phyloP scores from a whole-genome alignment of 805 yeast genomes.

The Pichia thaimueangensis region DNA sequence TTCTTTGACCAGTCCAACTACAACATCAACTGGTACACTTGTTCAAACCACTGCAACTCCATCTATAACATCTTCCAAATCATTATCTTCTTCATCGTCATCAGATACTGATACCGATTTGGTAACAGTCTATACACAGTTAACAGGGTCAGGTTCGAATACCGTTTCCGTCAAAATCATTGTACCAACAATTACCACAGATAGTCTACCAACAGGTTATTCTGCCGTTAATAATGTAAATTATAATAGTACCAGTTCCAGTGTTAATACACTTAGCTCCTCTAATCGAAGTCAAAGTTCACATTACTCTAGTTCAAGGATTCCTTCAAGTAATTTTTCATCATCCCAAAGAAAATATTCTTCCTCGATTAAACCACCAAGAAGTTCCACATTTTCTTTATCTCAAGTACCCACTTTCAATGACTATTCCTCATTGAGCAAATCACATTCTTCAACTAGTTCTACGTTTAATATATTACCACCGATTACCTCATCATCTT shows the following conservation, averaged over 20 bases:
- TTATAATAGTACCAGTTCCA: no score
- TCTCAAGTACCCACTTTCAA: no score
- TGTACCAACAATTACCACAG: conserved; percentile 16
- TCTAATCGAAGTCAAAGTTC: no score
- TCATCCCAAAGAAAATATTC: no score
- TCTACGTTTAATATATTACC: background rate
- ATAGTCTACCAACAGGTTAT: conserved; percentile 16
- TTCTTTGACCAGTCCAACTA: background rate
- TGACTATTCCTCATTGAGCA: background rate
- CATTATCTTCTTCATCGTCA: background rate
- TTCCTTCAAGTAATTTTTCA: no score
- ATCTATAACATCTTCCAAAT: background rate
- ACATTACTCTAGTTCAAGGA: no score
- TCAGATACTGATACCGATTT: background rate
- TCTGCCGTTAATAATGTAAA: conserved; percentile 16
- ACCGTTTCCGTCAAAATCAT: conserved; percentile 7
- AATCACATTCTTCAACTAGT: background rate
- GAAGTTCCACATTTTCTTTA: no score
- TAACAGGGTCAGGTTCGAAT: background rate
- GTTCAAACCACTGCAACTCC: background rate
- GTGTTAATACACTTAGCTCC: no score
- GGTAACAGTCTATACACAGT: conserved; percentile 12
- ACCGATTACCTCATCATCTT: background rate
- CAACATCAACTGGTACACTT: no score
- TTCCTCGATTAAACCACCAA: no score